Conservation (phyloP, 805 yeast species). For the Cyberlindnera bimundalis region DNA sequence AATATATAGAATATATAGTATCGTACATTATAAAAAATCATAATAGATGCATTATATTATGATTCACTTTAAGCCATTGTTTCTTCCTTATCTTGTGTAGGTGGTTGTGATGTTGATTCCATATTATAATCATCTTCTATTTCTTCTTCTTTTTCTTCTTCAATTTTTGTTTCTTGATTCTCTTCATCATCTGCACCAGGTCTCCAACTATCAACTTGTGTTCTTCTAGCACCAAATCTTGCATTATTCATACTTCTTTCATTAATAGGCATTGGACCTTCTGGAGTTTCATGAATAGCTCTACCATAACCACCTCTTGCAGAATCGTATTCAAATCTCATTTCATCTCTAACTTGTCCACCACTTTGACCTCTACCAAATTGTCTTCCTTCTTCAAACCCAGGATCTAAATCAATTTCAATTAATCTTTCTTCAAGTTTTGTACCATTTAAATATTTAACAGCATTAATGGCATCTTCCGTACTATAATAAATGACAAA, state of each 20-base stretch:
- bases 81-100: no score
- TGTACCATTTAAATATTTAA: slow-evolving; percentile 78
- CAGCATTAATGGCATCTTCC: slow-evolving; percentile 73
- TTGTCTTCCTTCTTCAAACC: slow-evolving; percentile 92
- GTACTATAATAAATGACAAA: slow-evolving; percentile 75
- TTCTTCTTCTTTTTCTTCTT: no score
- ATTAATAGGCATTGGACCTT: slow-evolving; percentile 4
- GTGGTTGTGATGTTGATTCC: no score
- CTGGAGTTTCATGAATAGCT: slow-evolving; percentile 4
- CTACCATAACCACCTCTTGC: slow-evolving; percentile 43
- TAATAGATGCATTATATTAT: no score
- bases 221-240: slow-evolving; percentile 33
- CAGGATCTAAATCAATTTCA: slow-evolving; percentile 92
- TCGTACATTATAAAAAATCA: no score
- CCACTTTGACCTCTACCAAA: slow-evolving; percentile 92
- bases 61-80: no score
- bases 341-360: slow-evolving; percentile 83
- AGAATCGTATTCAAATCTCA: slow-evolving; percentile 46
- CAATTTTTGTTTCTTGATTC: no score
- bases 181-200: slow-evolving; percentile 14
- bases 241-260: slow-evolving; percentile 17
- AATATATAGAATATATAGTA: no score
- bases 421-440: slow-evolving; percentile 78
- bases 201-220: slow-evolving; percentile 23
- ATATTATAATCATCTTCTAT: no score